phyloP scores from a whole-genome alignment of 1,284 basidiomycete species.

The Cryptococcus maquisensis region DNA sequence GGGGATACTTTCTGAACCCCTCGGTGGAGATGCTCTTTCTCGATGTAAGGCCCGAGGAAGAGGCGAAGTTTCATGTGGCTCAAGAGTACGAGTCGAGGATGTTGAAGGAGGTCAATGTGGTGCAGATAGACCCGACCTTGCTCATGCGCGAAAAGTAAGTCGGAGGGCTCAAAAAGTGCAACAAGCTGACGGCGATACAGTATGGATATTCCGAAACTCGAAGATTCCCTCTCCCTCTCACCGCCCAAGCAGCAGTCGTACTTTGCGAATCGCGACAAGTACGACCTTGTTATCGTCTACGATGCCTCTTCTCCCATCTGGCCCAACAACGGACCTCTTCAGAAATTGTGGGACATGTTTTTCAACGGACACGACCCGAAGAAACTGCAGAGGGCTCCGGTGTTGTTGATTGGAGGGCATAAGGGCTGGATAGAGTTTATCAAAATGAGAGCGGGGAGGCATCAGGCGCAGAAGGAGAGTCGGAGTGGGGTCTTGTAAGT shows the following conservation, averaged over 20 bases:
- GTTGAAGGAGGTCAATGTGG: slow-evolving; percentile 53
- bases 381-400: slow-evolving; percentile 69
- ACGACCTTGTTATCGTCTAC: slow-evolving; percentile 86
- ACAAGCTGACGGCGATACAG: slow-evolving; percentile 48
- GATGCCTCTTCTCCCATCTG: slow-evolving; percentile 67
- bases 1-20: slow-evolving; percentile 57
- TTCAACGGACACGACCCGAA: slow-evolving; percentile 69
- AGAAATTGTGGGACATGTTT: slow-evolving; percentile 62
- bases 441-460: slow-evolving; percentile 16
- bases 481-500: background rate
- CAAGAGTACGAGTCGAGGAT: slow-evolving; percentile 46
- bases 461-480: slow-evolving; percentile 9
- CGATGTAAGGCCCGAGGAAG: slow-evolving; percentile 73
- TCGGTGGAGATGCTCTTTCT: slow-evolving; percentile 69
- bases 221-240: slow-evolving; percentile 68
- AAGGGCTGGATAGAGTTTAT: slow-evolving; percentile 74
- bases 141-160: slow-evolving; percentile 65
- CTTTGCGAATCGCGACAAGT: slow-evolving; percentile 77
- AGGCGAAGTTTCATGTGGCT: slow-evolving; percentile 70
- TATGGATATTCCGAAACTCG: slow-evolving; percentile 63
- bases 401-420: slow-evolving; percentile 80
- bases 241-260: slow-evolving; percentile 65
- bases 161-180: background rate
- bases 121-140: slow-evolving; percentile 81
- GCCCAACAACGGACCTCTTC: slow-evolving; percentile 55